Evolutionary conservation across 1,284 basidiomycete species (phyloP).

Genomic region (Irpex rosettiformis): DNA sequence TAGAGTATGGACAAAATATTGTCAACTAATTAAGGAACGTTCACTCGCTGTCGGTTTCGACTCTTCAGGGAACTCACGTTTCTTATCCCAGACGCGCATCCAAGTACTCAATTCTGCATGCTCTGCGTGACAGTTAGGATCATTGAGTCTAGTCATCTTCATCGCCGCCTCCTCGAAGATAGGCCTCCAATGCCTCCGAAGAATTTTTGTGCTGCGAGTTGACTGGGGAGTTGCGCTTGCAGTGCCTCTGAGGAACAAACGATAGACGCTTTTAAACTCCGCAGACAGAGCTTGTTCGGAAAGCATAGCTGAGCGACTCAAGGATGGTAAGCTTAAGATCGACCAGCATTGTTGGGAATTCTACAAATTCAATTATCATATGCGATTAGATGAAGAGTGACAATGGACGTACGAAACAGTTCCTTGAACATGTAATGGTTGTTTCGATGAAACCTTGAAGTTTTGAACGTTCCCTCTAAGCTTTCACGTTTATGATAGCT

Average conservation of each 20-base stretch:
- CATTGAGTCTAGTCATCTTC: conserved; percentile 38
- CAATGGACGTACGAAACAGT: no score
- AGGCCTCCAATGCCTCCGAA: conserved; percentile 53
- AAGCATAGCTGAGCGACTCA: background rate
- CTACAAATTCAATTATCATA: no score
- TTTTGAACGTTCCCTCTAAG: no score
- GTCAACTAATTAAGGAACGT: conserved; percentile 41
- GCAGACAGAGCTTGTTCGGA: conserved; percentile 35
- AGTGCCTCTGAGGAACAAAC: conserved; percentile 55
- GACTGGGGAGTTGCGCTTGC: conserved; percentile 58
- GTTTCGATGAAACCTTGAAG: no score
- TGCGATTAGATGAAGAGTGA: no score
- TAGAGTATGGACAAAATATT: conserved; percentile 51
- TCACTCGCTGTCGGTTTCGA: background rate
- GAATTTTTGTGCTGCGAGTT: conserved; percentile 37
- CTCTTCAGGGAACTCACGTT: conserved; percentile 18
- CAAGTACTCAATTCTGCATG: conserved; percentile 36
- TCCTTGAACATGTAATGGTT: no score
- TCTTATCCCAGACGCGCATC: conserved; percentile 46
- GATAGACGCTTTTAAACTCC: conserved; percentile 57
- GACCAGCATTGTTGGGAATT: no score
- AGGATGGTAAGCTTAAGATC: no score
- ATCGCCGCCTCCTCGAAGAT: conserved; percentile 51
- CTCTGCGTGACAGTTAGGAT: conserved; percentile 25
- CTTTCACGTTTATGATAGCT: no score